These are phyloP conservation scores for Eimeria tenella DNA, from an alignment of 169 alveolate species.

Conservation along the genomic window DNA sequence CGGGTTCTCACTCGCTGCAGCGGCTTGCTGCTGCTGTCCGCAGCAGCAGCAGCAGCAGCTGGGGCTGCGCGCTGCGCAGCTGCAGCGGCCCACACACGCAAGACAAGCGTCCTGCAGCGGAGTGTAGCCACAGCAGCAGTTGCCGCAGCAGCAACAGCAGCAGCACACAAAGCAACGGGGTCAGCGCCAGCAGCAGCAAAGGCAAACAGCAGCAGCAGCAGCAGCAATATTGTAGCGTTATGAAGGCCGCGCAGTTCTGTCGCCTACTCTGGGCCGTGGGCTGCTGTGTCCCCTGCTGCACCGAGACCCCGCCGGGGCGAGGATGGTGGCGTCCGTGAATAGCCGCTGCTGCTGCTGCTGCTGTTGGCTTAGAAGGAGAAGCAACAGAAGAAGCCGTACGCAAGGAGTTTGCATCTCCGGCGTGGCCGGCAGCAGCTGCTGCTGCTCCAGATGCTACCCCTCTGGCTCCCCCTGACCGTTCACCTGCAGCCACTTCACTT, in stretches of 20 bases:
- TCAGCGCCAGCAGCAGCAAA: conserved; percentile 17
- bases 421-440: background rate
- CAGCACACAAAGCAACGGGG: background rate
- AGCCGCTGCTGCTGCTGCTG: conserved; percentile 38
- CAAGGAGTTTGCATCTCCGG: no score
- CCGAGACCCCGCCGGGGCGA: background rate
- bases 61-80: background rate
- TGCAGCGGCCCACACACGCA: conserved; percentile 22
- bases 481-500: background rate
- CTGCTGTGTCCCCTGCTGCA: conserved; percentile 16
- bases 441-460: background rate
- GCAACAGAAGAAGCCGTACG: no score
- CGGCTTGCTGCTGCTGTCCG: background rate
- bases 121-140: background rate
- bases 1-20: background rate
- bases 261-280: background rate
- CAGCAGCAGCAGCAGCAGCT: conserved; percentile 37
- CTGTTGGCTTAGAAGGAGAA: background rate
- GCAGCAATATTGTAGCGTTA: background rate
- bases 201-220: background rate
- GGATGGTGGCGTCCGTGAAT: background rate
- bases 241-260: background rate
- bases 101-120: background rate
- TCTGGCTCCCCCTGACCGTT: background rate
- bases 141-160: background rate